These are phyloP conservation scores for Picochlorum costavermella DNA, from an alignment of 139 green algal species.

Conservation along the genomic window DNA sequence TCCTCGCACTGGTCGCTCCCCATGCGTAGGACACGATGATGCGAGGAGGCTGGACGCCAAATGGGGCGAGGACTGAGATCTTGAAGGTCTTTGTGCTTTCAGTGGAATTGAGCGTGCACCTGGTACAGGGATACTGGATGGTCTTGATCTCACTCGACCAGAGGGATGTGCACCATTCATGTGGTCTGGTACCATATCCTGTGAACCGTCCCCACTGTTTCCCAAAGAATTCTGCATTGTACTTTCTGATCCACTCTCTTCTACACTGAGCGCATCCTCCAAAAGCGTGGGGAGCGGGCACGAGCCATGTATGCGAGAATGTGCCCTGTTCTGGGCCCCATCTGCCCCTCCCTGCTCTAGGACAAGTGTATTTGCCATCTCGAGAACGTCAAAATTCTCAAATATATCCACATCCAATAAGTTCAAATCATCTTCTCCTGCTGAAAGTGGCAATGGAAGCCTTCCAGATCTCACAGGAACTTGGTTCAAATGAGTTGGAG, in stretches of 20 bases:
- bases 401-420: constrained; percentile 6
- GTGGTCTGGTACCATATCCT: neutral
- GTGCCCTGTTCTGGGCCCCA: neutral
- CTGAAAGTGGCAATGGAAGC: constrained; percentile 4
- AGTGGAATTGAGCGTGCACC: neutral
- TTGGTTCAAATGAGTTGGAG: neutral
- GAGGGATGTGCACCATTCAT: neutral
- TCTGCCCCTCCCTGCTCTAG: neutral
- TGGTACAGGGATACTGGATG: neutral
- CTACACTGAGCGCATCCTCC: constrained; percentile 7
- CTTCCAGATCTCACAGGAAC: constrained; percentile 5
- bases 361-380: constrained; percentile 13
- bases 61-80: constrained; percentile 6
- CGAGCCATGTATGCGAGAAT: neutral
- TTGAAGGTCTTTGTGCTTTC: neutral
- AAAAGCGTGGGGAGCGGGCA: constrained; percentile 7
- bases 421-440: neutral
- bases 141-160: neutral
- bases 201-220: neutral
- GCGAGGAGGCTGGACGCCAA: constrained; percentile 1
- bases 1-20: constrained; percentile 2
- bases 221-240: neutral
- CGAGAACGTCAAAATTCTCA: constrained; percentile 11
- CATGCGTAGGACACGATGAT: neutral
- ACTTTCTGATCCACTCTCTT: constrained; percentile 7